These are phyloP conservation scores for Schwanniomyces etchellsii DNA, from an alignment of 1,139 yeast genomes.

Conservation along the genomic window DNA sequence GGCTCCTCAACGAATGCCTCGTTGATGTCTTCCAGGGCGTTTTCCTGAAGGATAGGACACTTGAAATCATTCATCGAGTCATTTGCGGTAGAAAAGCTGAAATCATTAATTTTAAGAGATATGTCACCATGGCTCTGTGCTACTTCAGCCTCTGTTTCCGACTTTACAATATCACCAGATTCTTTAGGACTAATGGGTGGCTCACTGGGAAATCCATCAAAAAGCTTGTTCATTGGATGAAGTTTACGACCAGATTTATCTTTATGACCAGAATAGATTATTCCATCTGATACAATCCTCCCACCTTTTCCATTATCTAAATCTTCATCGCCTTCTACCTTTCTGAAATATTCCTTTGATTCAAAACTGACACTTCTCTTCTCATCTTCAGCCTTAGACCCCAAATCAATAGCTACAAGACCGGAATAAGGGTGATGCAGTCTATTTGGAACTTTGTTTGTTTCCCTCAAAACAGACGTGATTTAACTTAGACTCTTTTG, in stretches of 20 bases:
- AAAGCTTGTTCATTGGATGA: not conserved
- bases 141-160: not conserved
- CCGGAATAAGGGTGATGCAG: too few species aligned
- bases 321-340: too few species aligned
- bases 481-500: too few species aligned
- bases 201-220: slow-evolving; percentile 1
- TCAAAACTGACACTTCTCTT: too few species aligned
- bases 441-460: too few species aligned
- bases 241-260: not conserved
- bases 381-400: too few species aligned
- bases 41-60: slow-evolving; percentile 13
- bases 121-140: not conserved
- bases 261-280: not conserved
- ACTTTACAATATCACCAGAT: not conserved
- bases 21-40: not conserved
- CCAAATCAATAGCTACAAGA: too few species aligned
- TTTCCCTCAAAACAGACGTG: too few species aligned
- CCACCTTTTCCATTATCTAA: too few species aligned
- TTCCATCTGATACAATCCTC: not conserved
- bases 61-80: slow-evolving; percentile 21
- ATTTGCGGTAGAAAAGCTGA: slow-evolving; percentile 22
- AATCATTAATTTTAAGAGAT: slow-evolving; percentile 6
- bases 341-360: too few species aligned
- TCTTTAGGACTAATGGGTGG: not conserved
- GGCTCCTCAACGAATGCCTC: slow-evolving; percentile 1